Base-by-base conservation (phyloP, 2,329 filamentous ascomycete species). In the Hypoxylon sp. region DNA sequence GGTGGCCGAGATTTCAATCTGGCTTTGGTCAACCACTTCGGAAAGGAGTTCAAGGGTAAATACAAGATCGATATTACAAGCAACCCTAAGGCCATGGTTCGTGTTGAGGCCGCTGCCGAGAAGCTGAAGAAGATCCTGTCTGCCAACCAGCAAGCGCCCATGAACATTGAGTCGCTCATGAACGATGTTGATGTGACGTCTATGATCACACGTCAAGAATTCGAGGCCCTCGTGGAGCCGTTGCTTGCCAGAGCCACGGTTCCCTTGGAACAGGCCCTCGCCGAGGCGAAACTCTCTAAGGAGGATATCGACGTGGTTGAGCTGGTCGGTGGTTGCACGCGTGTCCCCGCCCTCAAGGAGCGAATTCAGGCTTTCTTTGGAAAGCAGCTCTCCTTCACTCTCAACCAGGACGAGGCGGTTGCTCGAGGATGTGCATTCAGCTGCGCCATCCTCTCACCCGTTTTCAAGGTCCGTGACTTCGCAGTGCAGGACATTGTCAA, bases 161-260 rank as follows among this genome's bases (percentile, higher is more conserved):
- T 99, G 79, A 98, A 94, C 85, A 96, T 99, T 74, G 95, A 99
- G 84, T 97, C 94, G 34, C 85, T 99, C 72, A 98, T 99, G 94
- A 96, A 98, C 80, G 95, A 99, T 78, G 84, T 97, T 65, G 95
- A 99, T 78, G 95, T 97, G 37, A 88, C 87, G 56, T 84, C 91
- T 64, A 91, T 97, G 86, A 86, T 99, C 75, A 97, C 94, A 78
- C 91, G 95, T 68, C 92, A 97, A 76, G 94, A 98, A 77, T 89
- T 99, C 60, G 95, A 99, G 84, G 89, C 90, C 67, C 89, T 99
- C 78, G 88, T 97, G 68, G 88, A 92, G 82, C 93, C 94, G 46
- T 85, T 98, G 54, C 85, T 99, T 34, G 84, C 86, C 72, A 89
- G 92, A 70, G 86, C 88, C 64, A 88, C 89, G 54, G 76, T 80